Base-by-base conservation (phyloP, 139 green algal species). In the Micractinium conductrix region DNA sequence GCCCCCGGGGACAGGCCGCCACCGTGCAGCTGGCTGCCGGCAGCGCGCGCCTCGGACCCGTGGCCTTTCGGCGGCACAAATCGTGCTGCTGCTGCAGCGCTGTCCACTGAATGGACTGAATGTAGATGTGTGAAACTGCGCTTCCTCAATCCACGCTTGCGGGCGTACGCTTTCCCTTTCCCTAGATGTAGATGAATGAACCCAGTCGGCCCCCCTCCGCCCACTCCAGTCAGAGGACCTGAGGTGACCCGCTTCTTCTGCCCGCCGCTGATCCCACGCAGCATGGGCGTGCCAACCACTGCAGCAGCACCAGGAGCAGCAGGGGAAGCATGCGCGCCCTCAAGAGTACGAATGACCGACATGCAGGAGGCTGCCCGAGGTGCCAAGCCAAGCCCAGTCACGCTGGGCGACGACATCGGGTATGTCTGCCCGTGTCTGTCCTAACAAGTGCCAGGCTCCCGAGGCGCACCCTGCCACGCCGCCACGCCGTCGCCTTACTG, bases 231-330 rank as follows among this genome's bases (percentile, higher is more conserved):
- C 48, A 10, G 48, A 58, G 16, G 12, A 55, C 80, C 86, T 79
- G 85, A 90, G 0, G 92, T 96, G 35, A 96, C 91, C 12, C 93
- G 88, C 85, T 95, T 93, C 76, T 91, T 90, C 88, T 96, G 89
- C 10, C 80, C 42, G 26, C 92, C 92, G 5, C 33, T 83, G 63
- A 95, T 84, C 67, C 92, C 92, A 1, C 92, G 87, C 73, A 92
- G 63, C 86, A 96, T 93, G 26, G 81, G 83, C 42, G 94, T 92
- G 24, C 92, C 92, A 12, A 95, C 84, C 40, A 96, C 65, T 82
- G 76, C 76, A 45, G 8, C n/a, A 71, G n/a, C 7, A 17, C 14
- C 12, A 44, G 63, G 53, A 5, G 10, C 53, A 62, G 53, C 2
- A 4, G 53, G 24, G 53, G 53, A 30, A 21, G 53, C 8, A 16